Conservation (phyloP, 805 yeast species). For the Ogataea saltuana region DNA sequence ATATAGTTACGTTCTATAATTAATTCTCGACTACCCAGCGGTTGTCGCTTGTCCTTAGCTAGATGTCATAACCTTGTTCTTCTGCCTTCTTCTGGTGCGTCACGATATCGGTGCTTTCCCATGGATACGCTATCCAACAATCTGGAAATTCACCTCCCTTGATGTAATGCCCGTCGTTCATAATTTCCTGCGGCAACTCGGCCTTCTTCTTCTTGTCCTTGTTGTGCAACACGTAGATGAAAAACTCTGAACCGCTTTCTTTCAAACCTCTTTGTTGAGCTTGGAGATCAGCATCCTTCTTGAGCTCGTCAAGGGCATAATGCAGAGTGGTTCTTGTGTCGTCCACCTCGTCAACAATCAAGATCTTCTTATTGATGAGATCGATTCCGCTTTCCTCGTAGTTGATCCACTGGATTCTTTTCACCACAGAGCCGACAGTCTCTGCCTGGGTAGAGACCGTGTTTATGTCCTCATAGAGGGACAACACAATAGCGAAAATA, state of each 20-base stretch:
- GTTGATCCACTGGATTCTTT: slow-evolving; percentile 83
- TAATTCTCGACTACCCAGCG: not conserved
- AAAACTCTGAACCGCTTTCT: slow-evolving; percentile 61
- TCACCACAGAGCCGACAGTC: slow-evolving; percentile 62
- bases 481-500: slow-evolving; percentile 91
- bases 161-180: slow-evolving; percentile 57
- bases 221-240: slow-evolving; percentile 77
- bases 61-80: slow-evolving; percentile 68
- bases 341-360: slow-evolving; percentile 83
- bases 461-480: slow-evolving; percentile 82
- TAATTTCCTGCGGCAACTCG: slow-evolving; percentile 62
- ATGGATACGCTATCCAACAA: slow-evolving; percentile 83
- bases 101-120: slow-evolving; percentile 80
- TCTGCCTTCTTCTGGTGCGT: slow-evolving; percentile 70
- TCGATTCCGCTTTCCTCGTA: slow-evolving; percentile 62
- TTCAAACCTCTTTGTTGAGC: slow-evolving; percentile 52
- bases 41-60: not conserved
- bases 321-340: slow-evolving; percentile 84
- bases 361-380: slow-evolving; percentile 66
- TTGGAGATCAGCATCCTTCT: slow-evolving; percentile 68
- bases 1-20: slow-evolving; percentile 7
- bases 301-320: slow-evolving; percentile 72
- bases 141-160: slow-evolving; percentile 79
- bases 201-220: slow-evolving; percentile 73
- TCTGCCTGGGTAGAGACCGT: slow-evolving; percentile 59